Evolutionary conservation across 495 filamentous ascomycete genomes (phyloP).

Genomic region (Pyronema omphalodes): DNA sequence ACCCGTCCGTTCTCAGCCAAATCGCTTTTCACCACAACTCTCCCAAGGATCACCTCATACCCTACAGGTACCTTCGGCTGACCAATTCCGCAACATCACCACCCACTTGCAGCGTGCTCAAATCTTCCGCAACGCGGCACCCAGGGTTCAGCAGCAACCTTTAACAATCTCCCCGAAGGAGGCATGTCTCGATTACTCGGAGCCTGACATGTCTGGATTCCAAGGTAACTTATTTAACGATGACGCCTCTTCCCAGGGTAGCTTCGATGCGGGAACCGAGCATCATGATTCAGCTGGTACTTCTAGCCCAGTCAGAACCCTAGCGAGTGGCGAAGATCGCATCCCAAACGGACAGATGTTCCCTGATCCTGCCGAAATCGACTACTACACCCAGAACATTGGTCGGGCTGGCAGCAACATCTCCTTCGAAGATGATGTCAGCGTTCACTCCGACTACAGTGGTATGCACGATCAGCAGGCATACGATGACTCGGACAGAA

Average conservation of each 20-base stretch:
- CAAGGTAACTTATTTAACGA: constrained; percentile 20
- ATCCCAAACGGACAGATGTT: constrained; percentile 21
- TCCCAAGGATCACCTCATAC: constrained; percentile 29
- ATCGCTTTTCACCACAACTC: constrained; percentile 13
- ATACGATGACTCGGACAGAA: no score
- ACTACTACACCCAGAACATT: constrained; percentile 16
- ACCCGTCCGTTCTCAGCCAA: constrained; percentile 27
- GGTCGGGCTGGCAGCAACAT: constrained; percentile 18
- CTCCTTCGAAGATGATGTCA: constrained; percentile 21
- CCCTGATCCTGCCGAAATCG: constrained; percentile 7
- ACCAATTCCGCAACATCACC: constrained; percentile 70
- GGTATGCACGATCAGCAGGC: no score
- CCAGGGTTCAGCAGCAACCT: constrained; percentile 34
- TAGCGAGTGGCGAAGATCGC: constrained; percentile 3
- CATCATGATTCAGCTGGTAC: not conserved
- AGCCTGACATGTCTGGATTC: constrained; percentile 41
- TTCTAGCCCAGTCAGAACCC: constrained; percentile 13
- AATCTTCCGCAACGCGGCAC: constrained; percentile 37
- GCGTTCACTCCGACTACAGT: constrained; percentile 21
- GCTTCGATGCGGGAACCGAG: no score
- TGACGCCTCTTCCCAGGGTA: constrained; percentile 7
- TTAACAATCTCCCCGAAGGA: constrained; percentile 96
- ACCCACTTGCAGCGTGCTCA: constrained; percentile 34
- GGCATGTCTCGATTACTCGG: constrained; percentile 66
- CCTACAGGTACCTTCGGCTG: constrained; percentile 38